Conservation (phyloP, 148 eudicot genomes). For the Talinum fruticosum region DNA sequence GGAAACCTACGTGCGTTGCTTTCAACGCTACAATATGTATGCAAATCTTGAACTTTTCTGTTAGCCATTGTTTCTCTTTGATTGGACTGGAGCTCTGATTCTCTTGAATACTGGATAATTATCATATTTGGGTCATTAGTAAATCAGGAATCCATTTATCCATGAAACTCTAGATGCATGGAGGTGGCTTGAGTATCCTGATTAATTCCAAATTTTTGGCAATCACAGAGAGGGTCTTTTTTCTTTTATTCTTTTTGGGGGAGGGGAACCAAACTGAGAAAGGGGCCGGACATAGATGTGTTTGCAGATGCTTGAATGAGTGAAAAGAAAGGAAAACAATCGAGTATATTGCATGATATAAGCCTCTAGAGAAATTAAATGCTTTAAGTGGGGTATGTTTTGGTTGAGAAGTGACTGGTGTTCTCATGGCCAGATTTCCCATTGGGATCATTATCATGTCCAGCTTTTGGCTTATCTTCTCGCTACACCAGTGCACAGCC, state of each 20-base stretch:
- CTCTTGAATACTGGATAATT: not conserved
- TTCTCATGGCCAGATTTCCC: not conserved
- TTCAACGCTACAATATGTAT: constrained; percentile 93
- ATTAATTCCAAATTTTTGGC: not conserved
- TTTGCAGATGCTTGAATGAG: not conserved
- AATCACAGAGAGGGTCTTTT: not conserved
- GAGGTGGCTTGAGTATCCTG: not conserved
- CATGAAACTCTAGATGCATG: not conserved
- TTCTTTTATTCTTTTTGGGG: not conserved
- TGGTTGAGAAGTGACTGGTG: not conserved
- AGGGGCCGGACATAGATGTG: not conserved
- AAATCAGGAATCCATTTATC: not conserved
- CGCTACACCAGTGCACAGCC: not conserved
- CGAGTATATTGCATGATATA: not conserved
- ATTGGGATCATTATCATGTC: not conserved
- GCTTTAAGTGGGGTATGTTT: not conserved
- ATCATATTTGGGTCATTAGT: not conserved
- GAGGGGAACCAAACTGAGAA: not conserved
- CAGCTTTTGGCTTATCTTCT: not conserved
- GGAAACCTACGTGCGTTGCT: constrained; percentile 89
- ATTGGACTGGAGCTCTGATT: not conserved
- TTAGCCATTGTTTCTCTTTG: not conserved
- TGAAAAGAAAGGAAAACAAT: not conserved
- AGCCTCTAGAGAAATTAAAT: not conserved
- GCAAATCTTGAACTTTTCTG: constrained; percentile 20